Conservation (phyloP, 306 rosid species). For the Pyrus communis region DNA sequence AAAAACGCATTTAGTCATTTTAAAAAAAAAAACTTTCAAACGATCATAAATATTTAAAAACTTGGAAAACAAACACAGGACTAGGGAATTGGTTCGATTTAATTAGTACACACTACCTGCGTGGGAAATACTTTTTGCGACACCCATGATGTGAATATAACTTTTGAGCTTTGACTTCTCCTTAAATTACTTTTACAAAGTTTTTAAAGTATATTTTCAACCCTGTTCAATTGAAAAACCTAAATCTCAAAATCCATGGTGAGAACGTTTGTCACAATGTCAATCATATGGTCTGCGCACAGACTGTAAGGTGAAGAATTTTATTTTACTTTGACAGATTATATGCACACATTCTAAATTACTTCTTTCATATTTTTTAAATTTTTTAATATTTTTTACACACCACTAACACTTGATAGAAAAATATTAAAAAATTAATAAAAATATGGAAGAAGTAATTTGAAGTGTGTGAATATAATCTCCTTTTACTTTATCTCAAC, state of each 20-base stretch:
- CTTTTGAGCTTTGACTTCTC: constrained; percentile 9
- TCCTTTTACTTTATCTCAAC: not conserved
- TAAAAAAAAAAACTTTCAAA: no score
- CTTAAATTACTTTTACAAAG: not conserved
- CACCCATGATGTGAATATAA: constrained; percentile 1
- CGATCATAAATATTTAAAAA: no score
- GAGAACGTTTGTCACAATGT: not conserved
- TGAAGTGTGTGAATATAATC: no score
- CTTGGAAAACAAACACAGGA: no score
- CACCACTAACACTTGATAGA: no score
- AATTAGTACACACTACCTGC: not conserved
- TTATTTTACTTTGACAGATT: not conserved
- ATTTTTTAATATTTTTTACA: no score
- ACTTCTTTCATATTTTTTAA: no score
- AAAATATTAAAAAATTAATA: no score
- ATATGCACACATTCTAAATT: no score
- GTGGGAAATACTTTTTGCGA: constrained; percentile 1
- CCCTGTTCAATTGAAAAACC: not conserved
- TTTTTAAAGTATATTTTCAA: not conserved
- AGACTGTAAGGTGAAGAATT: not conserved
- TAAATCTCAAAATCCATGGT: not conserved
- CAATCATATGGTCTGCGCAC: not conserved
- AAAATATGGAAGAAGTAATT: no score
- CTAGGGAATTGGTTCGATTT: not conserved
- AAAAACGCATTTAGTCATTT: accelerated